A percentile compares a stretch with the other conserved stretches of the same genome.
Evolutionary conservation across 2,329 filamentous ascomycete species (phyloP).

Genomic region (Colletotrichum plurivorum): DNA sequence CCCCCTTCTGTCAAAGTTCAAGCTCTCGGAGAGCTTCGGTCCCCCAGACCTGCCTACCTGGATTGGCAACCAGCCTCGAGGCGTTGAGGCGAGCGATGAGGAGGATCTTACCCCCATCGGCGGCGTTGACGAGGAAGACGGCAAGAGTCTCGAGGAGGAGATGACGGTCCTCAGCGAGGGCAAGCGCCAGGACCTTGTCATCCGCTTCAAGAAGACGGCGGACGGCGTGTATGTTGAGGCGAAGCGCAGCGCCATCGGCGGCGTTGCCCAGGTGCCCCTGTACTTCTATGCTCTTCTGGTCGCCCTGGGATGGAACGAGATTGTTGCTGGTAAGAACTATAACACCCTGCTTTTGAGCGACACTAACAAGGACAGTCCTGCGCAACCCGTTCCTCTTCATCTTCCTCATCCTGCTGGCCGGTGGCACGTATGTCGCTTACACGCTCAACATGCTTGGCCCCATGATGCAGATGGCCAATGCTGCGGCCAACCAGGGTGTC

Average conservation of each 20-base stretch:
- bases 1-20: constrained; percentile 88
- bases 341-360: not conserved
- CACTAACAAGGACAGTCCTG: constrained; percentile 72
- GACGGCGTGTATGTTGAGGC: constrained; percentile 98
- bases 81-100: constrained; percentile 85
- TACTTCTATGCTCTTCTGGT: constrained; percentile 95
- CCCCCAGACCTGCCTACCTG: constrained; percentile 88
- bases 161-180: constrained; percentile 93
- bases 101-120: constrained; percentile 92
- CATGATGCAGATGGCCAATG: constrained; percentile 95
- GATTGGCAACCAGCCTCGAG: constrained; percentile 83
- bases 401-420: constrained; percentile 82
- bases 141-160: constrained; percentile 95
- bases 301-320: constrained; percentile 98
- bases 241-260: constrained; percentile 95
- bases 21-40: constrained; percentile 79
- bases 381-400: constrained; percentile 95
- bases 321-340: constrained; percentile 83
- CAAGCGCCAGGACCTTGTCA: constrained; percentile 91
- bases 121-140: constrained; percentile 93
- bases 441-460: constrained; percentile 95
- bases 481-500: constrained; percentile 86
- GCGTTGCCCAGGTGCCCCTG: constrained; percentile 91
- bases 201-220: constrained; percentile 97
- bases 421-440: constrained; percentile 90